phyloP scores from a whole-genome alignment of 2,329 filamentous ascomycete genomes.

The Pseudogymnoascus pannorum region DNA sequence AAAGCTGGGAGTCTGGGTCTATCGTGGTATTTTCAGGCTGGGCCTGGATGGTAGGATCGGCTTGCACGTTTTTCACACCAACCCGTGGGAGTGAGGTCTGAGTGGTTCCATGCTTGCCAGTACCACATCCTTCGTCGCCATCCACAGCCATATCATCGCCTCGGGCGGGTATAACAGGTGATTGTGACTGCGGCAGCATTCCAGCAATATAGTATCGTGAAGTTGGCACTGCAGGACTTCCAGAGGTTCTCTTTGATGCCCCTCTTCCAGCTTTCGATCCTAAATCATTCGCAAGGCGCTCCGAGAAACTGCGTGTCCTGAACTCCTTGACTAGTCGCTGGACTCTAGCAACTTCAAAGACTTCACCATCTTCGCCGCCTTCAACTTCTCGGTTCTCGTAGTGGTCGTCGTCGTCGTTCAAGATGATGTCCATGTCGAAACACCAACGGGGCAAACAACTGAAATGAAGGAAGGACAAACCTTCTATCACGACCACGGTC shows the following conservation, averaged over 20 bases:
- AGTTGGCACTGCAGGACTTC: background rate
- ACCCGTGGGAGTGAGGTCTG: background rate
- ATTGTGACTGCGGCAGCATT: too few species aligned
- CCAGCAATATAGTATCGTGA: background rate
- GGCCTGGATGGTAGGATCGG: background rate
- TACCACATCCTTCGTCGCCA: background rate
- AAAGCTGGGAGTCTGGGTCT: background rate
- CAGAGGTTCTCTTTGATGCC: background rate
- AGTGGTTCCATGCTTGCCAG: background rate
- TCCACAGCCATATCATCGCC: background rate
- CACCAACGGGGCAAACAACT: background rate
- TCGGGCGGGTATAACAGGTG: background rate
- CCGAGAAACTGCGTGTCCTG: background rate
- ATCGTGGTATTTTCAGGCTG: background rate
- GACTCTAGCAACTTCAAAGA: background rate
- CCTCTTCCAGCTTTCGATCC: background rate
- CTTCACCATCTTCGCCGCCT: background rate
- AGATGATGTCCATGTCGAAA: background rate
- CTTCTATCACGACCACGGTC: constrained; percentile 37
- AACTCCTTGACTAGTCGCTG: background rate
- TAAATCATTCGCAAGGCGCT: background rate
- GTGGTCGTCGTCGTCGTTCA: background rate
- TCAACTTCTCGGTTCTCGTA: background rate
- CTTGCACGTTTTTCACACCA: background rate
- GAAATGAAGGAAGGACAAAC: constrained; percentile 25